phyloP scores from a whole-genome alignment of 1,139 yeast genomes.

The Candida pseudoviswanathii region DNA sequence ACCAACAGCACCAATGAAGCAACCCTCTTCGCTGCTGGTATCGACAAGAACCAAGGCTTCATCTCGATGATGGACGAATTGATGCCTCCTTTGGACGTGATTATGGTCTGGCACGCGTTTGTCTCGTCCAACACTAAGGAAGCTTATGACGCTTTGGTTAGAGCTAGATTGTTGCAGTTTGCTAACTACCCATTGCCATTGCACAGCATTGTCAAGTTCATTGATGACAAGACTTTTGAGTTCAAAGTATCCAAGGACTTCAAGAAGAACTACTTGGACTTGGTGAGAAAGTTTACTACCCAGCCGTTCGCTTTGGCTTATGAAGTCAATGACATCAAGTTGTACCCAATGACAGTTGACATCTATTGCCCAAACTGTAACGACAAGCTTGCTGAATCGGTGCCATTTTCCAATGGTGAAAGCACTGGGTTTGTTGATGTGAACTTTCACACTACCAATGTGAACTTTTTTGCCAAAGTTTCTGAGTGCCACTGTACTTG shows the following conservation, averaged over 20 bases:
- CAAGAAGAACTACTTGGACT: slow-evolving; percentile 1
- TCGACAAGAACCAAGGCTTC: not conserved
- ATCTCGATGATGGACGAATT: slow-evolving; percentile 1
- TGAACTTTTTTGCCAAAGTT: not conserved
- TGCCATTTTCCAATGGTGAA: slow-evolving; percentile 18
- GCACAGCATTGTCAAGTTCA: slow-evolving; percentile 20
- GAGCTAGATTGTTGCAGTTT: slow-evolving; percentile 25
- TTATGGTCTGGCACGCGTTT: slow-evolving; percentile 43
- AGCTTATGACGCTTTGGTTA: slow-evolving; percentile 29
- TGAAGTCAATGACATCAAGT: not conserved
- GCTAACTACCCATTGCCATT: slow-evolving; percentile 31
- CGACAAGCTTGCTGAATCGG: slow-evolving; percentile 12
- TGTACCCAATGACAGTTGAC: not conserved
- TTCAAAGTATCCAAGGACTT: slow-evolving; percentile 18
- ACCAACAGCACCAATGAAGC: not conserved
- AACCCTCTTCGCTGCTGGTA: not conserved
- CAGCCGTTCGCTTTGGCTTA: slow-evolving; percentile 2
- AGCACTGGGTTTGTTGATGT: slow-evolving; percentile 26
- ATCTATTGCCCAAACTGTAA: slow-evolving; percentile 25
- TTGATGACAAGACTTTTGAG: slow-evolving; percentile 22
- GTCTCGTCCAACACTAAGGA: slow-evolving; percentile 19
- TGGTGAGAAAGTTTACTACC: slow-evolving; percentile 2
- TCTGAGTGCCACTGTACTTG: slow-evolving; percentile 8
- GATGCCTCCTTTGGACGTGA: slow-evolving; percentile 36
- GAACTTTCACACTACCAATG: slow-evolving; percentile 13